Percentiles rank a stretch among this genome's conserved stretches.
Evolutionary conservation across 2,329 filamentous ascomycete species (phyloP).

Genomic region (Sporothrix mexicana): DNA sequence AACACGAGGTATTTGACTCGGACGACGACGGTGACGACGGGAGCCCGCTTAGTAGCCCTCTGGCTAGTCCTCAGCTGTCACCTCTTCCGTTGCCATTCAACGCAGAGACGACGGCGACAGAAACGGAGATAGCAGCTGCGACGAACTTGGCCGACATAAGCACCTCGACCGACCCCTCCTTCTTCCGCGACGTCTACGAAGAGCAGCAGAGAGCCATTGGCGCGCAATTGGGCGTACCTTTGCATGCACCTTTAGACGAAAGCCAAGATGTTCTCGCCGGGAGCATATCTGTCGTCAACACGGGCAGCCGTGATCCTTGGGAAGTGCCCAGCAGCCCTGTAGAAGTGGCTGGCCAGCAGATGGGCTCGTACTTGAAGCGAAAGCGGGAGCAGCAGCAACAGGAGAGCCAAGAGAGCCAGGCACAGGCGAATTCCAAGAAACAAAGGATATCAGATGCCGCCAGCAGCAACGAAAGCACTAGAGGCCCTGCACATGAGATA

Average conservation of each 20-base stretch:
- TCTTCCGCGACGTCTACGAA: slow-evolving; percentile 56
- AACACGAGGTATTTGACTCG: slow-evolving; percentile 43
- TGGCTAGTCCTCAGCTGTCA: slow-evolving; percentile 17
- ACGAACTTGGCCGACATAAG: slow-evolving; percentile 32
- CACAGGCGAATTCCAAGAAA: background rate
- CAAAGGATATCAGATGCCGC: slow-evolving; percentile 32
- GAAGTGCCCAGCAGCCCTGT: slow-evolving; percentile 53
- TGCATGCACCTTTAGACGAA: background rate
- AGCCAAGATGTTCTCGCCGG: slow-evolving; percentile 7
- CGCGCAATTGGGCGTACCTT: background rate
- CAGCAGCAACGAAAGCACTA: slow-evolving; percentile 22
- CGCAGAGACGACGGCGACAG: background rate
- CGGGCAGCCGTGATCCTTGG: slow-evolving; percentile 46
- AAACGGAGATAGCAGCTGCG: background rate
- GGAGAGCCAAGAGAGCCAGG: background rate
- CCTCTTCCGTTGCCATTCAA: background rate
- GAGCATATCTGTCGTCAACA: slow-evolving; percentile 2
- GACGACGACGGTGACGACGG: slow-evolving; percentile 44
- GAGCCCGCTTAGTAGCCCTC: slow-evolving; percentile 39
- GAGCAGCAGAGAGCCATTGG: slow-evolving; percentile 49
- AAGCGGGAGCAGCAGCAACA: slow-evolving; percentile 31
- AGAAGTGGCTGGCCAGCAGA: slow-evolving; percentile 23
- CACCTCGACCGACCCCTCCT: slow-evolving; percentile 55
- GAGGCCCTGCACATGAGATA: slow-evolving; percentile 11
- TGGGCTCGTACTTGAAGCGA: slow-evolving; percentile 36